phyloP scores from a whole-genome alignment of 768 basidiomycete genomes.

The Lactarius akahatsu region DNA sequence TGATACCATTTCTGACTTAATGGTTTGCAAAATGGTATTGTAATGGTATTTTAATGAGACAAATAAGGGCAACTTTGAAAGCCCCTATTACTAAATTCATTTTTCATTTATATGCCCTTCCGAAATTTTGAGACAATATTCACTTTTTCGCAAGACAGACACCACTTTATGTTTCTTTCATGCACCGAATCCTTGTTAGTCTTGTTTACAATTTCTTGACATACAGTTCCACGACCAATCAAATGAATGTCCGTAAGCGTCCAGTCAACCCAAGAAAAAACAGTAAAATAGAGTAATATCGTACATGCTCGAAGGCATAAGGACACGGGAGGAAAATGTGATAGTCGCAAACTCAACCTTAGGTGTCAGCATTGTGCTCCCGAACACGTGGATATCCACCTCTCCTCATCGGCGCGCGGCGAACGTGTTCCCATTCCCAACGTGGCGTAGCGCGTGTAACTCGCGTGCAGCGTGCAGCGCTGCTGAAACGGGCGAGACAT shows the following conservation, averaged over 20 bases:
- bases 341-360: background rate
- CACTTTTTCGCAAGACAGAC: no score
- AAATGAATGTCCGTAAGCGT: background rate
- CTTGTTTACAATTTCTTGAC: no score
- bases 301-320: background rate
- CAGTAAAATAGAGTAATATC: background rate
- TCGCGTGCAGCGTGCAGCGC: background rate
- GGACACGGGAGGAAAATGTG: background rate
- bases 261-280: background rate
- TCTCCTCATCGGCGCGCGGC: background rate
- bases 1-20: no score
- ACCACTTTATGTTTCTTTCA: no score
- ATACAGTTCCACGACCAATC: background rate
- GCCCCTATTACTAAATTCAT: no score
- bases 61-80: no score
- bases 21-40: no score
- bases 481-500: background rate
- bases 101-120: no score
- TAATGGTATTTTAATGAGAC: no score
- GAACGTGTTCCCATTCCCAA: background rate
- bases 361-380: background rate
- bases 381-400: background rate
- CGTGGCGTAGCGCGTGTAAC: background rate
- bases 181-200: no score
- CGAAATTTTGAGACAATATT: no score